Conservation (phyloP, 805 yeast species). For the Yamadazyma sp. region DNA sequence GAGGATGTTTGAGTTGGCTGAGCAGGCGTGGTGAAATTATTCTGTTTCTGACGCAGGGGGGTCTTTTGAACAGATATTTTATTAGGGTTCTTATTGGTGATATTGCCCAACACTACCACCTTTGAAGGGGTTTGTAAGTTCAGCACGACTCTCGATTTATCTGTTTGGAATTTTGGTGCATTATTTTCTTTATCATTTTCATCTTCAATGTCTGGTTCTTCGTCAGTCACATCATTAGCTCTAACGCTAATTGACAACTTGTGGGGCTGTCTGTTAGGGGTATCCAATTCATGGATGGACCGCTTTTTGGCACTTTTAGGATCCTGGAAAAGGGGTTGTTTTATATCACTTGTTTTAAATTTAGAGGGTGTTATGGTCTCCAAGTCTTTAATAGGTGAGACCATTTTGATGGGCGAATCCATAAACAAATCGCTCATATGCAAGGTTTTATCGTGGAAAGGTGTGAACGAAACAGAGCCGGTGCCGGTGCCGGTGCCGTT, state of each 20-base stretch:
- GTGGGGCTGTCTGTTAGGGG: slow-evolving; percentile 38
- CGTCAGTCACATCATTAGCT: slow-evolving; percentile 17
- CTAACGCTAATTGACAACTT: slow-evolving; percentile 24
- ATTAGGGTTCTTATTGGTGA: slow-evolving; percentile 30
- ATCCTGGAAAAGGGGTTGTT: slow-evolving; percentile 23
- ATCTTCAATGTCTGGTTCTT: slow-evolving; percentile 13
- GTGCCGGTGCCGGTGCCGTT: neutral
- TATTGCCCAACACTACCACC: slow-evolving; percentile 22
- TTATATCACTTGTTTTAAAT: slow-evolving; percentile 23
- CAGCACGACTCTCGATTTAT: slow-evolving; percentile 8
- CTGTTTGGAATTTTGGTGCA: neutral
- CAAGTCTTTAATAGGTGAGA: slow-evolving; percentile 34
- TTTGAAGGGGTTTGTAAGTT: slow-evolving; percentile 36
- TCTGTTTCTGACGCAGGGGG: slow-evolving; percentile 7
- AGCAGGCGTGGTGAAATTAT: slow-evolving; percentile 33
- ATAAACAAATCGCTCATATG: slow-evolving; percentile 44
- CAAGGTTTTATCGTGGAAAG: slow-evolving; percentile 42
- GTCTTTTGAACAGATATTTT: slow-evolving; percentile 3
- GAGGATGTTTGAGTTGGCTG: slow-evolving; percentile 34
- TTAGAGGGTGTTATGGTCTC: slow-evolving; percentile 44
- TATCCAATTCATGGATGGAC: slow-evolving; percentile 36
- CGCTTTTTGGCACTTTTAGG: slow-evolving; percentile 33
- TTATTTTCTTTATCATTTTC: slow-evolving; percentile 17
- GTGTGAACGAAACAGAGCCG: slow-evolving; percentile 27
- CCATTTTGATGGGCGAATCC: slow-evolving; percentile 40